Base-by-base conservation (phyloP, 352 stramenopile species). In the Phytopythium helicoides region DNA sequence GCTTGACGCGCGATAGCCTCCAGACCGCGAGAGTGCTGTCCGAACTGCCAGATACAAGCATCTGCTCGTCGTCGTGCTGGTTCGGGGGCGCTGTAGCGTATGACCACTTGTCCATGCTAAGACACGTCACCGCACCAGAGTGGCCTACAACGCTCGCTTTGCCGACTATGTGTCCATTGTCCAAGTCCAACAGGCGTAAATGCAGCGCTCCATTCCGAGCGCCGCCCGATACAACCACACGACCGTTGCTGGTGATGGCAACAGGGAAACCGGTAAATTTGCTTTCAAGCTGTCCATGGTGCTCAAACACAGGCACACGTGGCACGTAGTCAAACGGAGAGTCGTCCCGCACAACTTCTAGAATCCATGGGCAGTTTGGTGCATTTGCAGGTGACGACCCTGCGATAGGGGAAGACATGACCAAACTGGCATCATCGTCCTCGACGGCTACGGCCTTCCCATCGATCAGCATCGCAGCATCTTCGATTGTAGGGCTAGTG, bases 71-170 rank as follows among this genome's bases (percentile, higher is more conserved):
- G 19, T 92, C 79, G 1, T 73, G 76, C 18, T 68, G 60, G 21
- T 36, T 71, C n/a, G 47, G 54, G 2, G 28, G 58, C n/a, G 54
- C 39, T 38, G 41, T 52, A 48, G 69, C 53, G 67, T 73, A 78
- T 46, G 64, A 78, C 47, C 83, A 76, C 21, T 71, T 68, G 60
- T 92, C 81, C 16, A 93, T 44, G 26, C 68, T 86, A 12, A 95
- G 26, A 52, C 83, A 93, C 26, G 86, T 91, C 22, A 95, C 71
- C 2, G 72, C 64, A 22, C 65, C 74, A 18, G 77, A 67, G 40
- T 95, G 86, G 0, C 86, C 86, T 3, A 82, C 80, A 10, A 92
- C 81, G 50, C 81, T 95, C 1, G 83, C 86, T 56, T 92, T 92
- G 10, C 77, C 86, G 21, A 94, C 54, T 16, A 95, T 68, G 39